Evolutionary conservation across 306 rosid species (phyloP).

Genomic region (Chamaecrista fasciculata): DNA sequence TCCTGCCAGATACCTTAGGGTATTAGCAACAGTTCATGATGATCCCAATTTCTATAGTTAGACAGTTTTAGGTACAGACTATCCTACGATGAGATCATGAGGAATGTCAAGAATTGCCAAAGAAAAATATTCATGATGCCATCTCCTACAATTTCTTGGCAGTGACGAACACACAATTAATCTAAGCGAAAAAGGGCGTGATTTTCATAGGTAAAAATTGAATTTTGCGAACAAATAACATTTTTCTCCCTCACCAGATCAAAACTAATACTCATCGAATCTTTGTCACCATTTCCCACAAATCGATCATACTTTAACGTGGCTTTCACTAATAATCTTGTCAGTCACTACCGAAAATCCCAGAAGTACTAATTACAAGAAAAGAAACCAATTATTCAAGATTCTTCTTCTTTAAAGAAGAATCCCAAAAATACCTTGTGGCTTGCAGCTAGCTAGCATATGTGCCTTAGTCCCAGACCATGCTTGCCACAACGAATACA

Average conservation of each 20-base stretch:
- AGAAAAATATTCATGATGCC: not conserved
- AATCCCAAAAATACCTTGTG: too few relatives aligned
- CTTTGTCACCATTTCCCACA: constrained; percentile 4
- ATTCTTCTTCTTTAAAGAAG: too few relatives aligned
- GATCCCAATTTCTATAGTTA: constrained; percentile 11
- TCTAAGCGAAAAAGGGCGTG: not conserved
- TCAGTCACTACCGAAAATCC: too few relatives aligned
- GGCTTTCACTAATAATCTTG: too few relatives aligned
- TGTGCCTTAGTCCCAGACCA: too few relatives aligned
- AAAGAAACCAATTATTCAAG: too few relatives aligned
- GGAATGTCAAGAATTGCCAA: not conserved
- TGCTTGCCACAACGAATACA: too few relatives aligned
- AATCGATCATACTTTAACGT: constrained; percentile 15
- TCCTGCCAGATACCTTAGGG: constrained; percentile 2
- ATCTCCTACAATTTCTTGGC: not conserved
- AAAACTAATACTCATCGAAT: constrained; percentile 3
- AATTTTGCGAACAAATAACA: not conserved
- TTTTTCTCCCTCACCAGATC: not conserved
- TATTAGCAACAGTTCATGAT: constrained; percentile 10
- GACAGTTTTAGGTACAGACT: too few relatives aligned
- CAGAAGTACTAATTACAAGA: too few relatives aligned
- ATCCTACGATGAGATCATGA: not conserved
- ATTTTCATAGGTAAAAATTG: not conserved
- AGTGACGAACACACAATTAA: not conserved
- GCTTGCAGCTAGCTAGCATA: too few relatives aligned